Base-by-base conservation (phyloP, 371 early-diverging fungal genomes). In the Nematocida sp. region DNA sequence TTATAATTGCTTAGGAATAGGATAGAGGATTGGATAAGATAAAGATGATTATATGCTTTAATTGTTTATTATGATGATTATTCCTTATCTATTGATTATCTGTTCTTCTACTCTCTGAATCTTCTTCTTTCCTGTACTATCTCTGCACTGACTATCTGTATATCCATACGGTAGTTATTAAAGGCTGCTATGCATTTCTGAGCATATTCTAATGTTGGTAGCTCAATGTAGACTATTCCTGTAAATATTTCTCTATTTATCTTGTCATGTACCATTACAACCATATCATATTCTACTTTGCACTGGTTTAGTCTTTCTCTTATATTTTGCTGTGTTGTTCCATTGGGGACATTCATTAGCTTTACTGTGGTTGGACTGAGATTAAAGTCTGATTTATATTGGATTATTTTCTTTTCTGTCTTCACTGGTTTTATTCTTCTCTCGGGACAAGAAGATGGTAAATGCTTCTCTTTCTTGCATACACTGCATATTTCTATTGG, bases 331-430 rank as follows among this genome's bases (percentile, higher is more conserved):
- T 34, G 37, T 5, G 5, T 11, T 29, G 47, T 48, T 3, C 40
- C 55, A 15, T 29, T 15, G 13, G 74, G 74, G 21, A 70, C 25
- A 43, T 70, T 70, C 29, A 41, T 60, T 7, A 70, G 34, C 21
- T 32, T 38, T 15, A 70, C 61, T 25, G 61, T 70, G 27, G 74
- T 70, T n/a, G 74, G 74, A 15, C 61, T 46, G n/a, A 70, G 47
- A 23, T 32, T 5, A 23, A 60, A 38, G 0, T 9, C n/a, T n/a
- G 38, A 32, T 21, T n/a, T 41, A 48, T 70, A 70, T 7, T 11
- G 4, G 9, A 35, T 0, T 2, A 46, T 51, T 60, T 57, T 34
- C 27, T 31, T 38, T 41, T 31, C 57, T 48, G n/a, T 23, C 23
- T 43, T 45, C 11, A 7, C 61, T 25, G 3, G 2, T 19, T 53